Conservation (phyloP, 1,139 yeast species). For the Diutina rugosa region DNA sequence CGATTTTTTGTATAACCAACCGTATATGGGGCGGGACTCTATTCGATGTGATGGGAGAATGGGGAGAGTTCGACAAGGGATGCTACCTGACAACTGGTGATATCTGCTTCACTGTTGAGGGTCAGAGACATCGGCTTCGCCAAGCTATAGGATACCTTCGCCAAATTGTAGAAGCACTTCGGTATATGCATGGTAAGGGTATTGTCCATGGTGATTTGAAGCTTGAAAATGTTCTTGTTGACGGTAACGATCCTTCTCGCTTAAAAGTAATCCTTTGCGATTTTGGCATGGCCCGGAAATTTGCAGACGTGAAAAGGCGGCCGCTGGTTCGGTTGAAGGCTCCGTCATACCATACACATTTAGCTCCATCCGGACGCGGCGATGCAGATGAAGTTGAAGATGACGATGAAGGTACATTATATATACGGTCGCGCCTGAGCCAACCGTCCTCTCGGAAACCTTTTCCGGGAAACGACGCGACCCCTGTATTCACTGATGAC, state of each 20-base stretch:
- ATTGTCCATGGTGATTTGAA: conserved; percentile 86
- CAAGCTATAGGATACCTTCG: conserved; percentile 19
- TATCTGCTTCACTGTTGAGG: conserved; percentile 16
- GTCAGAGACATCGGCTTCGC: conserved; percentile 13
- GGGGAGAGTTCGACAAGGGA: conserved; percentile 39
- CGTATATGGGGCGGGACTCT: conserved; percentile 72
- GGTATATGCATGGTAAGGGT: conserved; percentile 57
- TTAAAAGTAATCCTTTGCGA: conserved; percentile 52
- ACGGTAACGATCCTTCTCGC: conserved; percentile 8
- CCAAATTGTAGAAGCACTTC: conserved; percentile 51
- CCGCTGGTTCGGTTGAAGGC: background rate
- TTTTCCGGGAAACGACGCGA: background rate
- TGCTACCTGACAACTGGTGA: conserved; percentile 17
- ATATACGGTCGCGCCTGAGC: background rate
- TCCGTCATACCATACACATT: background rate
- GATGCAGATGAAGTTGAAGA: background rate
- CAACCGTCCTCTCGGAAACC: background rate
- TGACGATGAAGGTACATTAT: background rate
- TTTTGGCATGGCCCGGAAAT: conserved; percentile 60
- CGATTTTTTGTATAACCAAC: conserved; percentile 64
- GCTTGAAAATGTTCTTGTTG: conserved; percentile 67
- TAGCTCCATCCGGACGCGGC: background rate
- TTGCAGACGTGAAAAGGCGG: background rate
- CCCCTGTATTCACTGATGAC: background rate
- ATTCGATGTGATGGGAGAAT: conserved; percentile 57